Evolutionary conservation across 345 rosid species (phyloP), one percentile per base, ranked within the genome.

Genomic region (Acer saccharum): DNA sequence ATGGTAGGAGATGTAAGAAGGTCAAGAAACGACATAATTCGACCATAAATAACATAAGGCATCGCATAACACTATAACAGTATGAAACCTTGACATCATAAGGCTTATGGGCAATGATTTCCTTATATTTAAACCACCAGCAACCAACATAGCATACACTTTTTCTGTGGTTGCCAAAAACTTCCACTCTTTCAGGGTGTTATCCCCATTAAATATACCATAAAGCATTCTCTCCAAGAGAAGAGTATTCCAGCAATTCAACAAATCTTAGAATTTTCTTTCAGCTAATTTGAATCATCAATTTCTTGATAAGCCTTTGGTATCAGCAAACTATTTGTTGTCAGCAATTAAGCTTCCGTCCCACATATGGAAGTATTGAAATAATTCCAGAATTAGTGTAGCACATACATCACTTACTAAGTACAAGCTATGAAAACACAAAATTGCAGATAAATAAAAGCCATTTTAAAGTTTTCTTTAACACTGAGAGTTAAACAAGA

Each of bases 381-480:
- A 43, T 64, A 63, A 52, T 2, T 61, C 11, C 55, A n/a, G 43
- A 6, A 65, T 69, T 52, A 48, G 60, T 35, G 46, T 17, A 54
- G 27, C 54, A 16, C n/a, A 62, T n/a, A 23, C 13, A 69, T 46
- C 10, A 20, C 27, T 29, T 50, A 48, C n/a, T 4, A 23, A 43
- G 64, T 44, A 64, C 48, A 61, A 18, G 27, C 14, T 10, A 25
- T 23, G 74, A 77, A 62, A 46, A 11, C 29, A 57, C 25, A 58
- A 32, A 60, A 74, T n/a, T n/a, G 50, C 68, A 68, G 52, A 72
- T 10, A 17, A 50, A 46, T 74, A 21, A 13, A 43, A 69, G n/a
- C 69, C 8, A n/a, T 41, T 57, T 20, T 17, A 52, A 27, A 48
- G 62, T 27, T 43, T 41, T 46, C 72, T 50, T 23, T 61, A 50